Conservation (phyloP, 2,329 filamentous ascomycete genomes). For the Zasmidium angulare region DNA sequence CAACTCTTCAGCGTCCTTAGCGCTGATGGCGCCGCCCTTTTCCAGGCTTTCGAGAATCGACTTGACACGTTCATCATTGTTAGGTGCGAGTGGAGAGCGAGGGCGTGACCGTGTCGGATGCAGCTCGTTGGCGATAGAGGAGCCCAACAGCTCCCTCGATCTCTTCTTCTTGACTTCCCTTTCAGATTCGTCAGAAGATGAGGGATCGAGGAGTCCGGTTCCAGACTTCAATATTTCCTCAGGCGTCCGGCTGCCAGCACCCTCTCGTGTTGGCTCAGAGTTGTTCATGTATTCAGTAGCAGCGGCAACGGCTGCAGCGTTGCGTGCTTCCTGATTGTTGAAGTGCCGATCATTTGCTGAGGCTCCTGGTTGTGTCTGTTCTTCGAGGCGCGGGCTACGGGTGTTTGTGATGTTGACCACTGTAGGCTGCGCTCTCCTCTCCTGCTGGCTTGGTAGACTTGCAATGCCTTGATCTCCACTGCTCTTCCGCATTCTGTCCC, state of each 20-base stretch:
- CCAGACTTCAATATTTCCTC: constrained; percentile 33
- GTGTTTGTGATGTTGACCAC: constrained; percentile 6
- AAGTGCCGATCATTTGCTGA: constrained; percentile 7
- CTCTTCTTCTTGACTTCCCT: constrained; percentile 17
- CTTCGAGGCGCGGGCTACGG: constrained; percentile 9
- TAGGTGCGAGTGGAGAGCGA: constrained; percentile 26
- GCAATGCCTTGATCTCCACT: constrained; percentile 14
- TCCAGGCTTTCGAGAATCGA: constrained; percentile 31
- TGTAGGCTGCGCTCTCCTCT: background rate
- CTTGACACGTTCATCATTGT: constrained; percentile 27
- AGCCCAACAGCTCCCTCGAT: constrained; percentile 24
- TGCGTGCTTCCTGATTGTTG: background rate
- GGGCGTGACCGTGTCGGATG: constrained; percentile 17
- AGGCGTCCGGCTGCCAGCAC: constrained; percentile 19
- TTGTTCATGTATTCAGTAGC: background rate
- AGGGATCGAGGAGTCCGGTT: constrained; percentile 36
- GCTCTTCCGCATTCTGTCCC: constrained; percentile 32
- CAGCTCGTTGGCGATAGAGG: constrained; percentile 13
- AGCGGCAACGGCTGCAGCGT: background rate
- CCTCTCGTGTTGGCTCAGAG: background rate
- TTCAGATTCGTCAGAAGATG: constrained; percentile 35
- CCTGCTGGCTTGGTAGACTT: constrained; percentile 23
- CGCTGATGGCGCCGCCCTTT: constrained; percentile 35
- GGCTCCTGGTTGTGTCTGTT: constrained; percentile 17
- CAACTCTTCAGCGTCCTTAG: constrained; percentile 33